These are phyloP conservation scores for Penicillium sclerotigenum DNA, from an alignment of 2,329 filamentous ascomycete genomes.

Conservation along the genomic window DNA sequence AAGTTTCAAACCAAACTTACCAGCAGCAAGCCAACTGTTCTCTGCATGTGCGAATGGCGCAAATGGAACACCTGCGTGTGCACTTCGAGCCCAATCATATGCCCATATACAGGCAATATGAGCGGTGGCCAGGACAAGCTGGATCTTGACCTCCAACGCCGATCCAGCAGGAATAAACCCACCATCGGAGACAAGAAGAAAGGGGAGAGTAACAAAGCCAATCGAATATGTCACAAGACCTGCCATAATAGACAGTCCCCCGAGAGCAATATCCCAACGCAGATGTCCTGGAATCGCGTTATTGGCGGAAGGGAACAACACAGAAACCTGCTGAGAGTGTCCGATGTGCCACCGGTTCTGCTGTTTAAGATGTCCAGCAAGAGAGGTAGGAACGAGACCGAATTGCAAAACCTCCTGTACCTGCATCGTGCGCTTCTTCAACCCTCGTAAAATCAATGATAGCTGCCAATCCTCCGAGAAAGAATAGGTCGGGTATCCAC, in stretches of 20 bases:
- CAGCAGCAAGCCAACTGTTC: conserved; percentile 28
- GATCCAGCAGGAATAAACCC: conserved; percentile 15
- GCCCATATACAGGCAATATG: conserved; percentile 20
- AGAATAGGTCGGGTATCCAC: conserved; percentile 35
- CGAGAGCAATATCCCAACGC: conserved; percentile 21
- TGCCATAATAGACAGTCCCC: conserved; percentile 23
- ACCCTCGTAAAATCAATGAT: conserved; percentile 31
- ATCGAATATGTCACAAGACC: conserved; percentile 16
- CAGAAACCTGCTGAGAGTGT: conserved; percentile 26
- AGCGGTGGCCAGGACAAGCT: conserved; percentile 12
- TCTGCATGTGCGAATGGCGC: conserved; percentile 27
- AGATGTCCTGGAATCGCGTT: conserved; percentile 10
- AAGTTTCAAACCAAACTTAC: conserved; percentile 14
- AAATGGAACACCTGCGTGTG: conserved; percentile 21
- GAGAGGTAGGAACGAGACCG: conserved; percentile 35
- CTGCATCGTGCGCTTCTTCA: conserved; percentile 29
- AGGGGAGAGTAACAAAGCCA: conserved; percentile 19
- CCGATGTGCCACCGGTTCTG: conserved; percentile 40
- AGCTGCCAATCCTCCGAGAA: conserved; percentile 38
- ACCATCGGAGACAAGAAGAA: conserved; percentile 16
- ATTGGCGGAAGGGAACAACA: conserved; percentile 11
- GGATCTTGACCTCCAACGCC: conserved; percentile 5
- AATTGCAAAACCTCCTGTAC: conserved; percentile 34
- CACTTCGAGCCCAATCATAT: conserved; percentile 22
- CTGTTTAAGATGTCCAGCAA: conserved; percentile 36